A percentile compares a stretch with the other conserved stretches of the same genome.
Conservation (phyloP, 2,329 filamentous ascomycete species). For the Harringtonia lauricola region DNA sequence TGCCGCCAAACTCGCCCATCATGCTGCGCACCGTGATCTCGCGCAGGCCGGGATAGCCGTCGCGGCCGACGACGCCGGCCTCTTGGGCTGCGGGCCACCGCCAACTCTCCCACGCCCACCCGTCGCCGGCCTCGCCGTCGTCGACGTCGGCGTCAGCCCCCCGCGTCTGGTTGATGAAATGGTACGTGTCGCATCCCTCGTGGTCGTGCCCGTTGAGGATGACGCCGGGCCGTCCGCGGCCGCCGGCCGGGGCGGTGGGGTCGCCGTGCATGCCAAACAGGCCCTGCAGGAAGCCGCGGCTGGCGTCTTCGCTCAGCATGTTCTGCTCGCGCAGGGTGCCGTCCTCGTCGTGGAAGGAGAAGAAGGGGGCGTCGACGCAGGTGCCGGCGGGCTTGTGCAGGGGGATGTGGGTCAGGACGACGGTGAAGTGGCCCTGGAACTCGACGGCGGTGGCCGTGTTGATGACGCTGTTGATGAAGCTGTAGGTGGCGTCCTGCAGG, state of each 20-base stretch:
- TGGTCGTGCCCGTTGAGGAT: slow-evolving; percentile 93
- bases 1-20: slow-evolving; percentile 96
- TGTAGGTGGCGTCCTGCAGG: slow-evolving; percentile 67
- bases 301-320: slow-evolving; percentile 64
- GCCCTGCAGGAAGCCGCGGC: slow-evolving; percentile 67
- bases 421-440: slow-evolving; percentile 56
- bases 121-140: slow-evolving; percentile 22
- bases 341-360: slow-evolving; percentile 61
- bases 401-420: slow-evolving; percentile 87
- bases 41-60: slow-evolving; percentile 52
- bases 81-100: slow-evolving; percentile 36
- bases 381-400: slow-evolving; percentile 73
- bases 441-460: slow-evolving; percentile 49
- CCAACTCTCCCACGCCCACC: slow-evolving; percentile 38
- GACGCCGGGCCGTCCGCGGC: slow-evolving; percentile 61
- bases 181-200: slow-evolving; percentile 81
- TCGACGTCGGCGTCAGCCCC: too few species aligned
- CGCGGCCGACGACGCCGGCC: slow-evolving; percentile 27
- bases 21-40: slow-evolving; percentile 94
- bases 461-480: slow-evolving; percentile 63
- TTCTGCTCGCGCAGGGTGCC: slow-evolving; percentile 83
- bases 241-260: slow-evolving; percentile 42
- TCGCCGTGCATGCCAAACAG: slow-evolving; percentile 69
- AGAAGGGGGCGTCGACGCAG: slow-evolving; percentile 76
- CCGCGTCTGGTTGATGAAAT: slow-evolving; percentile 62